Conservation (phyloP, 441 rosid genomes). For the Gossypium aridum region DNA sequence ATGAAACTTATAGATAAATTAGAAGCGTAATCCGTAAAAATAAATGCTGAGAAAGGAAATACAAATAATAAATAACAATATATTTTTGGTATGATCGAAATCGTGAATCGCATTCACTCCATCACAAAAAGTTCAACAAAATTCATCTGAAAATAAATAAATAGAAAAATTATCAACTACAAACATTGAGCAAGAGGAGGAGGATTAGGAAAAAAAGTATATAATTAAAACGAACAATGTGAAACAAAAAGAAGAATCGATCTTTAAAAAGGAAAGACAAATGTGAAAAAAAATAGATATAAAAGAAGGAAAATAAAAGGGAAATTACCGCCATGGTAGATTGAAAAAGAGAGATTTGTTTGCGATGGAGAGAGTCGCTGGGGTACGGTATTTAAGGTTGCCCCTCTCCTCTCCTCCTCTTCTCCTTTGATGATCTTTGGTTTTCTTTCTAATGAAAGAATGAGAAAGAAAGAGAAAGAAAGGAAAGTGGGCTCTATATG, state of each 20-base stretch:
- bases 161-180: not conserved
- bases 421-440: not conserved
- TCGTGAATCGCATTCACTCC: not conserved
- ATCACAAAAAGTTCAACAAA: not conserved
- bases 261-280: not conserved
- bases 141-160: not conserved
- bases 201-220: not conserved
- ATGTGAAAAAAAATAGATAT: not conserved
- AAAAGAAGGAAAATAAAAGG: not conserved
- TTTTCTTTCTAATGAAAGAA: not conserved
- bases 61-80: not conserved
- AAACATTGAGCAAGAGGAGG: not conserved
- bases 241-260: not conserved
- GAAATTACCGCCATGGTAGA: conserved; percentile 14
- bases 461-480: not conserved
- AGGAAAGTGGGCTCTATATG: not conserved
- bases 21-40: not conserved
- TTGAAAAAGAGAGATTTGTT: not conserved
- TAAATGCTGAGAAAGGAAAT: not conserved
- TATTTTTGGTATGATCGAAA: not conserved
- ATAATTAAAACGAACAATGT: not conserved
- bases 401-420: not conserved
- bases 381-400: not conserved
- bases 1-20: not conserved
- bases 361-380: not conserved